Conservation (phyloP, 768 basidiomycete genomes). For the Tylopilus felleus region DNA sequence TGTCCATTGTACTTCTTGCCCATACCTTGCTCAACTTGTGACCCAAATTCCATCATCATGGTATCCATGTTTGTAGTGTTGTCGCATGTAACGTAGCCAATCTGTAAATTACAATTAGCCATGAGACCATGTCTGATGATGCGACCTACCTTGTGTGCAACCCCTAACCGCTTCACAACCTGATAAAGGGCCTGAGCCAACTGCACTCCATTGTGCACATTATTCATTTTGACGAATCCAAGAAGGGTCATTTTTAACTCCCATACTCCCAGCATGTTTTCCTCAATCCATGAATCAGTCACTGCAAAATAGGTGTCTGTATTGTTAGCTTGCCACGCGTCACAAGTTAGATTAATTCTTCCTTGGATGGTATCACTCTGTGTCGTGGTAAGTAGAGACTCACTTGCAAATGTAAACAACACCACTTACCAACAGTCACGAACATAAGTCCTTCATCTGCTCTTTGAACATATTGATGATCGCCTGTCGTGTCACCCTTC, state of each 20-base stretch:
- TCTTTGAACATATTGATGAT: not conserved
- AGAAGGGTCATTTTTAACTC: conserved; percentile 23
- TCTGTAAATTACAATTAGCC: not conserved
- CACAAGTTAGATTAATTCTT: conserved; percentile 1
- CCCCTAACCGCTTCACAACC: no score
- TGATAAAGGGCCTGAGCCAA: no score
- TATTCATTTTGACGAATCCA: conserved; percentile 38
- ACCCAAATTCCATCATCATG: not conserved
- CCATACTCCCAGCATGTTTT: not conserved
- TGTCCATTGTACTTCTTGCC: not conserved
- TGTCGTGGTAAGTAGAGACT: no score
- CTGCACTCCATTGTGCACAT: conserved; percentile 23
- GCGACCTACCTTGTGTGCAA: conserved; percentile 24
- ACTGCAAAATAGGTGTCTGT: not conserved
- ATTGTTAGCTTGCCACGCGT: conserved; percentile 8
- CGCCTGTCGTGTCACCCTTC: not conserved
- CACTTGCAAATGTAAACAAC: no score
- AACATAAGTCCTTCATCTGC: not conserved
- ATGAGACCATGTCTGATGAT: not conserved
- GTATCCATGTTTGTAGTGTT: not conserved
- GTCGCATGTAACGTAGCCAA: not conserved
- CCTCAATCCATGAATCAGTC: not conserved
- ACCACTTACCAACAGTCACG: no score
- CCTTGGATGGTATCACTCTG: not conserved
- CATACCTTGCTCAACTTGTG: not conserved